Conservation (phyloP, 2,329 filamentous ascomycete species). For the Beauveria bassiana region DNA sequence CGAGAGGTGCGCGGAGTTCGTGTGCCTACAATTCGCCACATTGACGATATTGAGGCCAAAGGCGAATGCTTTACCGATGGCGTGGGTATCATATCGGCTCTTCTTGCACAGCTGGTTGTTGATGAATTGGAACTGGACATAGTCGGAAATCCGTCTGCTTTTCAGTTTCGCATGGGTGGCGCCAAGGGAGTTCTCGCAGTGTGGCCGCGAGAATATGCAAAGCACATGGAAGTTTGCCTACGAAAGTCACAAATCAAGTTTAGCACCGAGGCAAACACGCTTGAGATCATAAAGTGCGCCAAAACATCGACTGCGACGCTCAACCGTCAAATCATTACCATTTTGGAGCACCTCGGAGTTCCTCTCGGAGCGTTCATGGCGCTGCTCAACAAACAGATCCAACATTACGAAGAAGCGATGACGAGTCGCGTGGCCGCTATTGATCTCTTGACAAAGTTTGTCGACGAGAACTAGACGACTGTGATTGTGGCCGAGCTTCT, state of each 20-base stretch:
- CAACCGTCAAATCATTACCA: conserved; percentile 82
- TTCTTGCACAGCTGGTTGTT: conserved; percentile 66
- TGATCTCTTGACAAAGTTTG: conserved; percentile 60
- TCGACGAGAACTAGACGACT: conserved; percentile 81
- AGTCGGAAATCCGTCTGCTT: conserved; percentile 63
- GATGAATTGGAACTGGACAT: conserved; percentile 57
- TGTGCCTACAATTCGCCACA: conserved; percentile 50
- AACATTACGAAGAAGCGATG: conserved; percentile 63
- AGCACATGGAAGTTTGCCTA: conserved; percentile 63
- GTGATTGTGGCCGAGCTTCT: conserved; percentile 69
- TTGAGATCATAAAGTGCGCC: conserved; percentile 83
- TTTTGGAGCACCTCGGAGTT: conserved; percentile 75
- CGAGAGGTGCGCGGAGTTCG: conserved; percentile 59
- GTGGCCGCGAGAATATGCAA: conserved; percentile 52
- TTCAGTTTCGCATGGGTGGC: conserved; percentile 87
- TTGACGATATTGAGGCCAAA: conserved; percentile 63
- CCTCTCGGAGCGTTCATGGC: conserved; percentile 55
- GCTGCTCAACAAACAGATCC: conserved; percentile 62
- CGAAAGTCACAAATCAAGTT: conserved; percentile 88
- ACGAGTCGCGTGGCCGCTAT: conserved; percentile 55
- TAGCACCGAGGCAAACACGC: conserved; percentile 54
- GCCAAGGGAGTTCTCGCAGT: conserved; percentile 83
- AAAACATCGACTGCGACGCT: conserved; percentile 69
- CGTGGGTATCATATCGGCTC: conserved; percentile 81
- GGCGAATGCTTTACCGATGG: conserved; percentile 79